phyloP scores from a whole-genome alignment of 2,329 filamentous ascomycete species.

The Apiospora marii region DNA sequence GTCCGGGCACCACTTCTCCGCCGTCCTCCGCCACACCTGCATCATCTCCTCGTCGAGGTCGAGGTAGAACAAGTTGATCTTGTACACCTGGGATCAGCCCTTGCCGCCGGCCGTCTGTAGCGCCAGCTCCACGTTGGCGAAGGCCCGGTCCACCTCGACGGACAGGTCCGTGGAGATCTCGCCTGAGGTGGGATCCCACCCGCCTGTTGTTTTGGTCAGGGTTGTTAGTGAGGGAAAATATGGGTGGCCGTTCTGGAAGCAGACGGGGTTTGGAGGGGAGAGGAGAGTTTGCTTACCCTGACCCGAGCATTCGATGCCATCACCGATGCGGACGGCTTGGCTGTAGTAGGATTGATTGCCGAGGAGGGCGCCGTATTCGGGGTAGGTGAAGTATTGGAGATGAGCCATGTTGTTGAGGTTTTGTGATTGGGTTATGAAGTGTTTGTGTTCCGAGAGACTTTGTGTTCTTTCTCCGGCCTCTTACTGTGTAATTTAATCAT shows the following conservation, averaged over 20 bases:
- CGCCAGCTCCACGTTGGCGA: constrained; percentile 61
- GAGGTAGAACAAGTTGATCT: constrained; percentile 54
- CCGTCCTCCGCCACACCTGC: constrained; percentile 52
- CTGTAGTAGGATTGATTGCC: constrained; percentile 48
- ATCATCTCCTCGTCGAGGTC: constrained; percentile 50
- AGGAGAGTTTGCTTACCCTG: constrained; percentile 46
- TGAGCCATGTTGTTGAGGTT: constrained; percentile 38
- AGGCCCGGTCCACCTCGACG: constrained; percentile 59
- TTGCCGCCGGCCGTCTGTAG: constrained; percentile 61
- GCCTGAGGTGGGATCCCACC: constrained; percentile 41
- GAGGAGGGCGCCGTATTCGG: constrained; percentile 37
- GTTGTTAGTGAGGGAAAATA: background rate
- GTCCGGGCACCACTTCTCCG: constrained; percentile 58
- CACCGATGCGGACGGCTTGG: constrained; percentile 56
- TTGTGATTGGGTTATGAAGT: background rate
- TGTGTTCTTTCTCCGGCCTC: background rate
- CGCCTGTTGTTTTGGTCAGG: constrained; percentile 33
- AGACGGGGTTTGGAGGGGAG: background rate
- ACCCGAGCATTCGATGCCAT: constrained; percentile 55
- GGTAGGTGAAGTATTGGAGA: constrained; percentile 44
- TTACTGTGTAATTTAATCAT: background rate
- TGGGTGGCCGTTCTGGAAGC: too few relatives aligned
- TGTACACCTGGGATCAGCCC: constrained; percentile 63
- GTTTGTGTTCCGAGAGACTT: background rate
- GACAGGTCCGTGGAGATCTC: constrained; percentile 47